These are phyloP conservation scores for Talaromyces sp. DNA, from an alignment of 2,329 filamentous ascomycete species.

Conservation along the genomic window DNA sequence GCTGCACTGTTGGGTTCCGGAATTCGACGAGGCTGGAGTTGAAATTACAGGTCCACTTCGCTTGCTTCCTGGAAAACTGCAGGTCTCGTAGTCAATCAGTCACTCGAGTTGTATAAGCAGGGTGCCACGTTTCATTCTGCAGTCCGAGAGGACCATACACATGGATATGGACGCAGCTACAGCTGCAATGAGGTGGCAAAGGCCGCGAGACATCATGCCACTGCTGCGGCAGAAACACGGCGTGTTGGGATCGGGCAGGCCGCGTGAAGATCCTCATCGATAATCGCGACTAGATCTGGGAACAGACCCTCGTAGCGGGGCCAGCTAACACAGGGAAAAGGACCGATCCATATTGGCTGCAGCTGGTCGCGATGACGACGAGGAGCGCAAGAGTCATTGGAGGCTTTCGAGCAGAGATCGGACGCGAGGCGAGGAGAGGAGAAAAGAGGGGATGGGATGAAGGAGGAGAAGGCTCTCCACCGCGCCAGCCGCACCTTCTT, in stretches of 20 bases:
- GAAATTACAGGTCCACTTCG: background rate
- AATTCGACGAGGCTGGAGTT: background rate
- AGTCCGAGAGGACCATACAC: background rate
- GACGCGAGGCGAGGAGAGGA: background rate
- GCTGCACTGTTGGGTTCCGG: background rate
- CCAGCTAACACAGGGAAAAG: background rate
- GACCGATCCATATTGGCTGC: background rate
- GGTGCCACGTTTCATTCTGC: background rate
- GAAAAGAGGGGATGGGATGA: background rate
- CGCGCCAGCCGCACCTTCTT: background rate
- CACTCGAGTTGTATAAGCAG: background rate
- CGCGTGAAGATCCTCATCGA: background rate
- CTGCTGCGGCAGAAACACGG: background rate
- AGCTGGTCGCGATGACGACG: background rate
- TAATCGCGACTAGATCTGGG: background rate
- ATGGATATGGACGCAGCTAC: background rate
- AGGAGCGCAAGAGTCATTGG: background rate
- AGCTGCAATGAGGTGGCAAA: background rate
- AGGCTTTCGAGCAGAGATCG: background rate
- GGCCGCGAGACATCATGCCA: background rate
- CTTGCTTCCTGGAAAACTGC: background rate
- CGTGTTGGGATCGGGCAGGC: background rate
- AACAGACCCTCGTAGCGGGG: background rate
- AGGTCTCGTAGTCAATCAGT: background rate
- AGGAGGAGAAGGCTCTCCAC: background rate